Evolutionary conservation across 192 early-diverging fungal genomes (phyloP), one percentile per base, ranked within the genome.

Genomic region (Entomortierella chlamydospora): DNA sequence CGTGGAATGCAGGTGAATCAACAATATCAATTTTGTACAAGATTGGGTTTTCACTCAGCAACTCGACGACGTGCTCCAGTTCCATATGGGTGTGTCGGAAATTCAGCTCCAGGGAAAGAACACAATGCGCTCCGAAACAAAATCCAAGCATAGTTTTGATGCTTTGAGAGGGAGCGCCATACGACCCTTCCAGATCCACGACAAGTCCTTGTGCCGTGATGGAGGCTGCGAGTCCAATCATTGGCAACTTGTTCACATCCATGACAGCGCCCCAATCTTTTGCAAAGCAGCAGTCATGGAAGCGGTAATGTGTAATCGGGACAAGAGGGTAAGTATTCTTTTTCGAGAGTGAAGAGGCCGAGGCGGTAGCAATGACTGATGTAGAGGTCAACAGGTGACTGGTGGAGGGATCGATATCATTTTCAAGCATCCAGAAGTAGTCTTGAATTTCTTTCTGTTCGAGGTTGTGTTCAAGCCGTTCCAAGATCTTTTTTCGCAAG

Each of bases 31-130:
- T 41, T 52, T 64, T 78, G 56, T 64, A 58, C 23, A 78, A 61
- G 18, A 78, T 55, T 13, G 74, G 67, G 39, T 78, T 78, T 41
- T 70, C 74, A 26, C 74, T 70, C 67, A 78, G 23, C 2, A 78
- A 55, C 30, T 70, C 74, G 0, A 59, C 53, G 0, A 70, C 74
- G 58, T 78, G 64, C 50, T 78, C 74, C 49, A 78, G 56, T 15
- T 78, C 74, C 74, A 78, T 78, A 23, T 78, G 74, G 4, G 74
- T 78, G 20, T 78, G 74, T 30, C 67, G 60, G 30, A 78, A 78
- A 26, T 65, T 65, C 25, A 78, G 41, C 20, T 78, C 61, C 61
- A 78, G 31, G 0, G 74, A 70, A 13, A 78, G 47, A 33, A 78
- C 74, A 58, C 74, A 70, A 37, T 70, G 66, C 4, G 61, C 60